Evolutionary conservation across 208 protist genomes (phyloP).

Genomic region (Acanthamoeba castellanii): DNA sequence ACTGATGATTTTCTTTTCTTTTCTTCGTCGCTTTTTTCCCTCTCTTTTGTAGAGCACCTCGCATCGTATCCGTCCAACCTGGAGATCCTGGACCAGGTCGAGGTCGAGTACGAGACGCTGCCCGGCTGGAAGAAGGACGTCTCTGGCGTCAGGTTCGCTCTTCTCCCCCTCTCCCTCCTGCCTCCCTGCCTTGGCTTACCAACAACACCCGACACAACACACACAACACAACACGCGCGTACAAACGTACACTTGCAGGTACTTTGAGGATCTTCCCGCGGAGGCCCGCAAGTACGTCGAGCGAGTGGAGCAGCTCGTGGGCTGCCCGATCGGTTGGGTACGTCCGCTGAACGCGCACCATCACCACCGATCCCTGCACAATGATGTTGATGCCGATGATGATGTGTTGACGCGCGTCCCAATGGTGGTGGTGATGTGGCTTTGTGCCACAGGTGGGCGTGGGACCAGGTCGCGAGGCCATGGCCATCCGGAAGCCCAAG

Average conservation of each 20-base stretch:
- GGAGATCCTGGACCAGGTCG: conserved; percentile 76
- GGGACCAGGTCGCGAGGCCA: conserved; percentile 53
- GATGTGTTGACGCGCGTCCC: no score
- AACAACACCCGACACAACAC: no score
- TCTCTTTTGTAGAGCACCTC: not conserved
- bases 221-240: no score
- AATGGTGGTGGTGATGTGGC: no score
- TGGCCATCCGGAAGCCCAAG: conserved; percentile 43
- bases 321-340: conserved; percentile 77
- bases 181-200: no score
- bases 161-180: not conserved
- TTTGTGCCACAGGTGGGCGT: not conserved
- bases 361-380: no score
- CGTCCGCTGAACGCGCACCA: not conserved
- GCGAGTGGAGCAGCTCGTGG: conserved; percentile 80
- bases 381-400: no score
- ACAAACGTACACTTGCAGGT: not conserved
- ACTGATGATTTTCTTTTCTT: no score
- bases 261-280: conserved; percentile 75
- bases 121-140: conserved; percentile 89
- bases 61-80: conserved; percentile 68
- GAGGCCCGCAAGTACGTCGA: conserved; percentile 78
- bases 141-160: conserved; percentile 27
- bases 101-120: conserved; percentile 88
- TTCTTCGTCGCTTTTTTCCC: no score